Evolutionary conservation across 1,284 basidiomycete genomes (phyloP).

Genomic region (Trichosporon asahii): DNA sequence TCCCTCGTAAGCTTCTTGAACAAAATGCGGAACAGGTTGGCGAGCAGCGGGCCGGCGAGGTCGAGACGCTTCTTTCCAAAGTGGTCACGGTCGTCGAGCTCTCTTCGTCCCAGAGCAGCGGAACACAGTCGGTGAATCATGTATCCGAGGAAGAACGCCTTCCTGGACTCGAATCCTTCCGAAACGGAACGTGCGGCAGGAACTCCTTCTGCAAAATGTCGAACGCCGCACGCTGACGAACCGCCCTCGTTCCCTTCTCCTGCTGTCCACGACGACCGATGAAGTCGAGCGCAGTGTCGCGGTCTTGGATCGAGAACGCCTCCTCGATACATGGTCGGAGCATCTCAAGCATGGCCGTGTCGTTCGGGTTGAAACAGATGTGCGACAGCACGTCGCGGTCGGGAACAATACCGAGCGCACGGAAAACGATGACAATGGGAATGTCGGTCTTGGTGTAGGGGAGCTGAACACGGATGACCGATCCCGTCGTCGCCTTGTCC

Average conservation of each 20-base stretch:
- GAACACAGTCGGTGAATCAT: constrained; percentile 96
- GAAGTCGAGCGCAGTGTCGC: constrained; percentile 88
- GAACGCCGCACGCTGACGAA: constrained; percentile 92
- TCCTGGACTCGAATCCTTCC: constrained; percentile 95
- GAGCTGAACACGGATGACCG: constrained; percentile 94
- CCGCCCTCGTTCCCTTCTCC: constrained; percentile 84
- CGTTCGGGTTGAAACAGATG: constrained; percentile 97
- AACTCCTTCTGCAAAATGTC: constrained; percentile 99
- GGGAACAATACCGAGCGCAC: constrained; percentile 94
- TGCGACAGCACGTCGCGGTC: constrained; percentile 97
- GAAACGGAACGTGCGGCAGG: constrained; percentile 96
- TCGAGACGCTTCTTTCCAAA: constrained; percentile 98
- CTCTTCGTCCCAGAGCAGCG: constrained; percentile 88
- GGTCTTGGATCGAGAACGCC: constrained; percentile 95
- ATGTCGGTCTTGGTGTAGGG: constrained; percentile 99
- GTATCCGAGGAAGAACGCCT: constrained; percentile 99
- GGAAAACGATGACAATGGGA: constrained; percentile 98
- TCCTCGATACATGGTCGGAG: constrained; percentile 98
- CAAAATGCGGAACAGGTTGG: constrained; percentile 94
- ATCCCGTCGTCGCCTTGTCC: constrained; percentile 58
- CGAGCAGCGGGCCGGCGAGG: constrained; percentile 88
- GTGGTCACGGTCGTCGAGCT: constrained; percentile 98
- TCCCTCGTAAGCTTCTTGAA: constrained; percentile 96
- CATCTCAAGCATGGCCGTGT: constrained; percentile 95
- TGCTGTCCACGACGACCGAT: constrained; percentile 97